Base-by-base conservation (phyloP, 495 filamentous ascomycete species). In the Tirmania nivea region DNA sequence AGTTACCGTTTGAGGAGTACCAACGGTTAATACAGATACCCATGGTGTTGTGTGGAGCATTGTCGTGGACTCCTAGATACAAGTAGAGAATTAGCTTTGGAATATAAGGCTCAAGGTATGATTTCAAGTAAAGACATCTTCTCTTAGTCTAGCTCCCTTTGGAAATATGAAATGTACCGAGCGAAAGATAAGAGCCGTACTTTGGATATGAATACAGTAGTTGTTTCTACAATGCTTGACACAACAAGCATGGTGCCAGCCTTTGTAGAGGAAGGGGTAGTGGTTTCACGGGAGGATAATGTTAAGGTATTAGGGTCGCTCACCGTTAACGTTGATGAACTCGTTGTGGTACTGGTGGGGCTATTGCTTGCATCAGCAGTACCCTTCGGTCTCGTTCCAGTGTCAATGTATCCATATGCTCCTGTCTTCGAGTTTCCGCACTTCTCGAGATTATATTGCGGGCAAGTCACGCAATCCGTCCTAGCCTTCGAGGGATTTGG, bases 381-480 rank as follows among this genome's bases (percentile, higher is more conserved):
- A 31, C 48, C 3, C 20, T 20, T 31, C 20, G 48, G 21, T 12
- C 12, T 50, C 25, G 48, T 50, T 12, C n/a, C n/a, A 50, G 21
- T 19, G 48, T 50, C 48, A 47, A 78, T 66, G 59, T 88, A 88
- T 49, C 71, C 79, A 59, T 69, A 88, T 2, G 81, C 59, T 10
- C 67, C 71, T 48, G 72, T 63, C 21, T 63, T 54, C 37, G 64
- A 52, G 57, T 70, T 75, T 52, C 83, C 83, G 63, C 83, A 87
- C 20, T 68, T 63, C 52, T 88, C 82, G 16, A 35, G 50, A 6
- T 73, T 75, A 60, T 77, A 88, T 17, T 83, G 83, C 25, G 83
- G 82, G 59, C 83, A 88, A 6, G 53, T 49, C 8, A 68, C 59
- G 65, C 83, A 88, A 14, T 75, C 65, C 20, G 60, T 65, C 48